Conservation (phyloP, 176 grass and related monocot species). For the Calamus simplicifolius region DNA sequence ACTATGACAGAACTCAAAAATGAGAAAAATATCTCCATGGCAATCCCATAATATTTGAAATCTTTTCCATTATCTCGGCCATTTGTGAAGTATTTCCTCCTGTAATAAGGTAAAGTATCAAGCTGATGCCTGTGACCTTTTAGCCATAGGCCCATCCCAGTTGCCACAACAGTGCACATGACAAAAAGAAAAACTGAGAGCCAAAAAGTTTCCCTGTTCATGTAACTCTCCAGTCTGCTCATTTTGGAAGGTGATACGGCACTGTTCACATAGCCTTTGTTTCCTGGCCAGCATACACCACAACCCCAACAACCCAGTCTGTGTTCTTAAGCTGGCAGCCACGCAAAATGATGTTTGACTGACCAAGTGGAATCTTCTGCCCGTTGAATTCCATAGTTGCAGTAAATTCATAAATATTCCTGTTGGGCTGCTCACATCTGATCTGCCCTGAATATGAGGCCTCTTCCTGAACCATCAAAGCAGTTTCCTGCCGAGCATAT, state of each 20-base stretch:
- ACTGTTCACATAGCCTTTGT: conserved; percentile 99
- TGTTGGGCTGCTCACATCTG: conserved; percentile 89
- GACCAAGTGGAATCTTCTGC: conserved; percentile 80
- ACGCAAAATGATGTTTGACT: conserved; percentile 92
- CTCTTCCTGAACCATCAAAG: conserved; percentile 42
- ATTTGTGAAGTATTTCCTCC: conserved; percentile 78
- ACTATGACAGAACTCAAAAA: conserved; percentile 99
- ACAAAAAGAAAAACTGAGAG: conserved; percentile 93
- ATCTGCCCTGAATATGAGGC: conserved; percentile 61
- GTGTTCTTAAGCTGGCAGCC: conserved; percentile 98
- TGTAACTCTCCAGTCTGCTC: conserved; percentile 94
- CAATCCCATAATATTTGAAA: conserved; percentile 86
- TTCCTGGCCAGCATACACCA: conserved; percentile 97
- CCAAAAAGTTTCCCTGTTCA: conserved; percentile 99
- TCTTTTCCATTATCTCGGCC: conserved; percentile 73
- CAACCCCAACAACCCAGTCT: conserved; percentile 85
- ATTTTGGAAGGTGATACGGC: conserved; percentile 94
- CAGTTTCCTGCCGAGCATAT: conserved; percentile 91
- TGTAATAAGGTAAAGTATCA: conserved; percentile 84
- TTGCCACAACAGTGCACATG: conserved; percentile 87
- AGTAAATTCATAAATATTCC: conserved; percentile 98
- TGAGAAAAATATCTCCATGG: conserved; percentile 96
- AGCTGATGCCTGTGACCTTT: conserved; percentile 70
- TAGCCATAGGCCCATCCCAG: conserved; percentile 97
- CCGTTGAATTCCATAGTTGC: conserved; percentile 86